A percentile compares a stretch with the other conserved stretches of the same genome.
These are phyloP conservation scores for Boletellus emodensis DNA, from an alignment of 768 basidiomycete species.

Conservation along the genomic window DNA sequence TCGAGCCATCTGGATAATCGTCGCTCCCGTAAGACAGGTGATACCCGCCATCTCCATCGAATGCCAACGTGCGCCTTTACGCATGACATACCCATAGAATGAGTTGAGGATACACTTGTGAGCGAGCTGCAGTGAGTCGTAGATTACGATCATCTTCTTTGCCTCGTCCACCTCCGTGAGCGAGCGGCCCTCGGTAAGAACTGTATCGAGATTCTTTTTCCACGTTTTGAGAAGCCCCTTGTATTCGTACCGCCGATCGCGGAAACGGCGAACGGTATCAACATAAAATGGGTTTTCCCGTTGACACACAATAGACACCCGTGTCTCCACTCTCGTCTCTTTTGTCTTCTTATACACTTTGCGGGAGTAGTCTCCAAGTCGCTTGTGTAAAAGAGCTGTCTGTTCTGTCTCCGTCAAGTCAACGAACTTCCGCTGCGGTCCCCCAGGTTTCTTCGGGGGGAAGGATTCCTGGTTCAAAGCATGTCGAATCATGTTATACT, in stretches of 20 bases:
- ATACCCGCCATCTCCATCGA: conserved; percentile 99
- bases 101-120: conserved; percentile 99
- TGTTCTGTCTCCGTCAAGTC: conserved; percentile 86
- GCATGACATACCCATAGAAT: conserved; percentile 99
- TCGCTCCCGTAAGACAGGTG: conserved; percentile 95
- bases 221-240: conserved; percentile 98
- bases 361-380: conserved; percentile 95
- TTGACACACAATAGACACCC: conserved; percentile 95
- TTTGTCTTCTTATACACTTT: conserved; percentile 99
- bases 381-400: conserved; percentile 89
- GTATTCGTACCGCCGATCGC: conserved; percentile 98
- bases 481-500: conserved; percentile 98
- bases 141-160: conserved; percentile 97
- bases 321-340: conserved; percentile 91
- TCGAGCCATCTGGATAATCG: conserved; percentile 98
- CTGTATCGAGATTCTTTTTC: conserved; percentile 94
- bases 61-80: conserved; percentile 98
- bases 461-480: conserved; percentile 94
- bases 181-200: conserved; percentile 60
- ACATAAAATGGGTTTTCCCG: conserved; percentile 98
- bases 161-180: conserved; percentile 92
- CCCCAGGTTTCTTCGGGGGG: conserved; percentile 72
- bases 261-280: conserved; percentile 94
- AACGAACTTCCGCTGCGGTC: conserved; percentile 71
- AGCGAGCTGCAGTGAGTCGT: conserved; percentile 96